These are phyloP conservation scores for Kuraishia hungarica DNA, from an alignment of 805 yeast genomes.

Conservation along the genomic window DNA sequence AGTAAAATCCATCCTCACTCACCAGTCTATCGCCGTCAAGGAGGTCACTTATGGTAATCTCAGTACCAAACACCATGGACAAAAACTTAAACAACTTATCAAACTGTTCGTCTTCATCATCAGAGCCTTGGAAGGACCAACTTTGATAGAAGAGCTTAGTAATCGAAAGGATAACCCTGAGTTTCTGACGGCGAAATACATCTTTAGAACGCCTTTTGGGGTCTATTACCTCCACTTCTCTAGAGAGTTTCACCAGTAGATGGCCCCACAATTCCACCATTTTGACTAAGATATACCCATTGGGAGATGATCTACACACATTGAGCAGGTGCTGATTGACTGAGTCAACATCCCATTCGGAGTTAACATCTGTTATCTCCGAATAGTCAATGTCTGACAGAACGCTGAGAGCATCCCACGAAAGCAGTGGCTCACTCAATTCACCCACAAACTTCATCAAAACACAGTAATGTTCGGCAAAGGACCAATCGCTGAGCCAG, in stretches of 20 bases:
- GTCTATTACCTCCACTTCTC: constrained; percentile 10
- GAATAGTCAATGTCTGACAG: no score
- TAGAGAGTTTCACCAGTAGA: constrained; percentile 15
- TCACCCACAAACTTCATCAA: constrained; percentile 15
- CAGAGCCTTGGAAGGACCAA: neutral
- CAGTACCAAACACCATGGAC: neutral
- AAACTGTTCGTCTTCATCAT: neutral
- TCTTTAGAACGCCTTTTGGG: neutral
- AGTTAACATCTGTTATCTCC: neutral
- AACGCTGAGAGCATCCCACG: neutral
- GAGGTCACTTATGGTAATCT: neutral
- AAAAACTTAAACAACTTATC: neutral
- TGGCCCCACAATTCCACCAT: constrained; percentile 26
- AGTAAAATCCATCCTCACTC: neutral
- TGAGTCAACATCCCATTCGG: neutral
- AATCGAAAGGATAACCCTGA: neutral
- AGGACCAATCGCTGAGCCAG: constrained; percentile 46
- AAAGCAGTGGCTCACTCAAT: neutral
- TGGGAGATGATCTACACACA: constrained; percentile 10
- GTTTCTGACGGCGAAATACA: neutral
- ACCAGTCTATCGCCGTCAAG: neutral
- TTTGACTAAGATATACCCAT: constrained; percentile 33
- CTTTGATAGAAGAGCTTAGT: neutral
- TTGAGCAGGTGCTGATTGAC: neutral
- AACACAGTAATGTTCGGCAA: constrained; percentile 26